Evolutionary conservation across 176 grass and related monocot species (phyloP), one percentile per base, ranked within the genome.

Genomic region (Hyparrhenia diplandra): DNA sequence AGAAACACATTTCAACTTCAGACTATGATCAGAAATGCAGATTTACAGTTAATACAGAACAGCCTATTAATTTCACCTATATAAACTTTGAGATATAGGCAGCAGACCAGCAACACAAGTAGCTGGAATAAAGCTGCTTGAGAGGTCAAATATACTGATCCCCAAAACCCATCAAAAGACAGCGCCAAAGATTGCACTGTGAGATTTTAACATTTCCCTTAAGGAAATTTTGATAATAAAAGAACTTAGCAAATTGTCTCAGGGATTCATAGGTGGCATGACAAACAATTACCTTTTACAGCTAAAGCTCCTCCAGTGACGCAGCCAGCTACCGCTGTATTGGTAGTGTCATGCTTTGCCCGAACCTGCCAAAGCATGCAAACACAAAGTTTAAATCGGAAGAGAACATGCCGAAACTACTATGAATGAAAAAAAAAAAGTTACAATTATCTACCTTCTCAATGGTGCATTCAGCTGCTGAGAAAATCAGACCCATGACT

Each of bases 331-430:
- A 91, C n/a, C 0, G 91, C 92, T 24, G 92, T 89, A 78, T 98
- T 98, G 82, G 90, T 92, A 31, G 86, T 91, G 40, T 98, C 92
- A 93, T 98, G 96, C 81, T 91, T 98, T 65, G 92, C 96, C 65
- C 92, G 78, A 82, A 85, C 88, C 96, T 98, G 69, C 17, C 80
- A n/a, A 66, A 32, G n/a, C 74, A 79, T n/a, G 51, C 60, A 43
- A 54, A 87, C n/a, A 62, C 36, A 11, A 25, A 81, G 7, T 43
- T 39, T n/a, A 80, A 67, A 41, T 67, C 76, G 76, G 70, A 43
- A 64, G 36, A 67, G 63, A 68, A 29, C 21, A 68, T 68, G 88
- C 8, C 10, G 11, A 61, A 72, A 74, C 46, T n/a, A 10, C 37
- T 2, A 34, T 51, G 29, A 29, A 42, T 34, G 11, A 58, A 76